Evolutionary conservation across 129 eudicot genomes (phyloP).

Genomic region (Lonicera japonica): DNA sequence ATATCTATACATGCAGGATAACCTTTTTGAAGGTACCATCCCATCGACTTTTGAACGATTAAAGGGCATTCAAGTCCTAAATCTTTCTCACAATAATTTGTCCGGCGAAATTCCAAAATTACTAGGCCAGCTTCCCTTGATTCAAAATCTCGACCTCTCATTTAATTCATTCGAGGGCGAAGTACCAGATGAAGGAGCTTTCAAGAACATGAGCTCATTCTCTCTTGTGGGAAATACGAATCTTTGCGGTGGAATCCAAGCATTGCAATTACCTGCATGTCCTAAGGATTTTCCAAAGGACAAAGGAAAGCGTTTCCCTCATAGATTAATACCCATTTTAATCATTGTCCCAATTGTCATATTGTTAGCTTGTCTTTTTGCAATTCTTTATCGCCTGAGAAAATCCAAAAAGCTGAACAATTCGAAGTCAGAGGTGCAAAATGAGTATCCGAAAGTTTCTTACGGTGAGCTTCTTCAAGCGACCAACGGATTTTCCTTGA

Average conservation of each 20-base stretch:
- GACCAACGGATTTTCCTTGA: background rate
- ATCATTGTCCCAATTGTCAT: background rate
- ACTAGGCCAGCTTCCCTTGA: background rate
- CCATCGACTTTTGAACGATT: background rate
- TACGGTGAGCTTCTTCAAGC: conserved; percentile 11
- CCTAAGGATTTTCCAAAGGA: background rate
- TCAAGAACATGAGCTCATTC: background rate
- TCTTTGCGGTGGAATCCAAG: no score
- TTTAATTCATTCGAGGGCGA: background rate
- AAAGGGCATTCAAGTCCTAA: background rate
- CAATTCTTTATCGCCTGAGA: background rate
- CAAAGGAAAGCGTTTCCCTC: background rate
- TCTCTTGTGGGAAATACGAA: background rate
- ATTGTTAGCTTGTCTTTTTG: background rate
- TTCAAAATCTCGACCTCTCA: background rate
- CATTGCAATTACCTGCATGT: no score
- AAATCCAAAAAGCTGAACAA: background rate
- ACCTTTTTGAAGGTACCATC: background rate
- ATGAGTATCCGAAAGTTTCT: background rate
- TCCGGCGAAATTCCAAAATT: background rate
- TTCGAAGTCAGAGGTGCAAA: background rate
- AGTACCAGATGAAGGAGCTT: background rate
- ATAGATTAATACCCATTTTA: background rate
- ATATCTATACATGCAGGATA: background rate
- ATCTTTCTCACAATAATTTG: background rate